Conservation (phyloP, 2,329 filamentous ascomycete species). For the Ceratocystis cubensis region DNA sequence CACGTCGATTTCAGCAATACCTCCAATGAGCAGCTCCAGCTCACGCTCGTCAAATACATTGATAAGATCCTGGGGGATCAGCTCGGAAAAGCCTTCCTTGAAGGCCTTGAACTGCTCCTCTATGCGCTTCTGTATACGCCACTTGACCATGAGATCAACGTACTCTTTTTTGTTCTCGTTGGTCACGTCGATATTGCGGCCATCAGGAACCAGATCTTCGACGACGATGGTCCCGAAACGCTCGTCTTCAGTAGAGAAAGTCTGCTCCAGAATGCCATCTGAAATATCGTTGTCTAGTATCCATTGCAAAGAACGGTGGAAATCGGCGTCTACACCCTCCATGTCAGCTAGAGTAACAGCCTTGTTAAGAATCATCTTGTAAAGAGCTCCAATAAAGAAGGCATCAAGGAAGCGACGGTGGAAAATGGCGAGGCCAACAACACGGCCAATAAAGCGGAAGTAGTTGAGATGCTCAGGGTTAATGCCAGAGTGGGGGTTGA, state of each 20-base stretch:
- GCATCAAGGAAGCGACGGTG: constrained; percentile 94
- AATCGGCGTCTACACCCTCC: constrained; percentile 97
- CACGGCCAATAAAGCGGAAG: constrained; percentile 98
- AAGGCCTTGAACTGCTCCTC: constrained; percentile 98
- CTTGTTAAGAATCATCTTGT: constrained; percentile 98
- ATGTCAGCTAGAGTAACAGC: constrained; percentile 85
- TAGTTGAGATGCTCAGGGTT: constrained; percentile 99
- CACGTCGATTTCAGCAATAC: constrained; percentile 98
- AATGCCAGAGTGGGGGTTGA: constrained; percentile 98
- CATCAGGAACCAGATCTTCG: constrained; percentile 83
- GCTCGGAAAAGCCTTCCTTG: constrained; percentile 91
- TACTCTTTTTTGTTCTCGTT: constrained; percentile 99
- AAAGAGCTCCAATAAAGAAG: constrained; percentile 97
- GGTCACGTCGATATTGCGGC: constrained; percentile 85
- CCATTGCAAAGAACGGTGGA: constrained; percentile 93
- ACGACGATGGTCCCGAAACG: constrained; percentile 89
- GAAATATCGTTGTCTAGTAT: constrained; percentile 95
- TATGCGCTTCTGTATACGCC: constrained; percentile 97
- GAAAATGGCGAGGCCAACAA: constrained; percentile 95
- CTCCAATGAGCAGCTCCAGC: constrained; percentile 87
- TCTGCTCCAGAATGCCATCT: constrained; percentile 83
- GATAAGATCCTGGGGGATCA: constrained; percentile 90
- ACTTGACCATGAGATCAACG: constrained; percentile 95
- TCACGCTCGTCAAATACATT: constrained; percentile 98
- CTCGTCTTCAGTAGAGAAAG: constrained; percentile 94